Percentiles rank a stretch among this genome's conserved stretches.
phyloP scores from a whole-genome alignment of 495 filamentous ascomycete genomes.

The Ascobolus immersus region DNA sequence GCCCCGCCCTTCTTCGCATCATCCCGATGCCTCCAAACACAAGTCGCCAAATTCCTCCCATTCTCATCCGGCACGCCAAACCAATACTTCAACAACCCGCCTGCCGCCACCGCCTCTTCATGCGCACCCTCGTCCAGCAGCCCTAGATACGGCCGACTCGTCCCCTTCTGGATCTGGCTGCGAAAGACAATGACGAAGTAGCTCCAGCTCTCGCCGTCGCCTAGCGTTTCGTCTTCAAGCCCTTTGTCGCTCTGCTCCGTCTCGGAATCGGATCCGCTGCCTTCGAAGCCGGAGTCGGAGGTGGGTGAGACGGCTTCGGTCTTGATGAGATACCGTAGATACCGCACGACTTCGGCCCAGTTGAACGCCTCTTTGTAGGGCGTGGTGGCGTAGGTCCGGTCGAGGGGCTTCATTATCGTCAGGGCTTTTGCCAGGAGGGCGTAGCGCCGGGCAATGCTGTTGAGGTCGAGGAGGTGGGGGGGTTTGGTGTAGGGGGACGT shows the following conservation, averaged over 20 bases:
- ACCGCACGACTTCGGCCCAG: constrained; percentile 36
- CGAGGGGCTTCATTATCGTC: constrained; percentile 30
- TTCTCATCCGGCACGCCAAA: constrained; percentile 41
- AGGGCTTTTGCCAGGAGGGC: constrained; percentile 47
- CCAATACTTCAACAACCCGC: constrained; percentile 82
- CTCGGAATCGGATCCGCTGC: constrained; percentile 11
- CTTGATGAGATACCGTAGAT: constrained; percentile 23
- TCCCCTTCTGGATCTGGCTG: constrained; percentile 35
- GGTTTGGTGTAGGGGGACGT: constrained; percentile 47
- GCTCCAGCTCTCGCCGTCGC: too few species aligned
- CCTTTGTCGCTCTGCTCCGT: too few species aligned
- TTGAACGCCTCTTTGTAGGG: constrained; percentile 54
- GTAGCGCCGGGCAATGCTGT: constrained; percentile 33
- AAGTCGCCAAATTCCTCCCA: constrained; percentile 47
- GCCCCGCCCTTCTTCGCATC: constrained; percentile 43
- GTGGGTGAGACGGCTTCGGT: constrained; percentile 9
- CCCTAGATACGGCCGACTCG: constrained; percentile 34
- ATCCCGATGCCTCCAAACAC: constrained; percentile 43
- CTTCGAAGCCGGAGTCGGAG: constrained; percentile 32
- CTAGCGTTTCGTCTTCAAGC: too few species aligned
- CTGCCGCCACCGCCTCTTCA: constrained; percentile 45
- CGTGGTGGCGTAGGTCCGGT: constrained; percentile 50
- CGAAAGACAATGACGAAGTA: constrained; percentile 74
- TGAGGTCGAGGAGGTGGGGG: constrained; percentile 45
- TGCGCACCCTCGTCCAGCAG: constrained; percentile 50